A percentile compares a stretch with the other conserved stretches of the same genome.
These are phyloP conservation scores for Crithidia brevicula DNA, from an alignment of 208 protist species.

Conservation along the genomic window DNA sequence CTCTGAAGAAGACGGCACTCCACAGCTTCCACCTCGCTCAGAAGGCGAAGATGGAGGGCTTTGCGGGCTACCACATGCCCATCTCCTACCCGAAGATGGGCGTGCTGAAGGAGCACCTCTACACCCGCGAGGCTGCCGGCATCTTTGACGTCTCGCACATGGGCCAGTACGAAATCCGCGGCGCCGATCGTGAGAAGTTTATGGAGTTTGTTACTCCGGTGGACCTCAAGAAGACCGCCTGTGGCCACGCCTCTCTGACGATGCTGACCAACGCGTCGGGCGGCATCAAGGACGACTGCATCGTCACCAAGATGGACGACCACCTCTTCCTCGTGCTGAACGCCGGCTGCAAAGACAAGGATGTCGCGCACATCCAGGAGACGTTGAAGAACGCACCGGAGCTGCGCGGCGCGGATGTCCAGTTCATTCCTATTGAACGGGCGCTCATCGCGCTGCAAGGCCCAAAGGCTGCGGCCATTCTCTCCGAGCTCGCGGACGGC, in stretches of 20 bases:
- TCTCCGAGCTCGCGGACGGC: constrained; percentile 49
- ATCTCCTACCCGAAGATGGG: constrained; percentile 90
- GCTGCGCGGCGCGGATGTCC: constrained; percentile 81
- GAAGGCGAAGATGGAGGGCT: constrained; percentile 95
- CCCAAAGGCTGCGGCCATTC: constrained; percentile 68
- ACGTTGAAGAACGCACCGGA: constrained; percentile 29
- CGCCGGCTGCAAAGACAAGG: constrained; percentile 96
- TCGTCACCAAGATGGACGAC: constrained; percentile 92
- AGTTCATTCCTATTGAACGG: constrained; percentile 75
- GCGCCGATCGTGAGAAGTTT: constrained; percentile 92
- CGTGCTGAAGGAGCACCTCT: constrained; percentile 90
- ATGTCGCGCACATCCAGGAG: constrained; percentile 85
- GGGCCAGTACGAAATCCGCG: constrained; percentile 93
- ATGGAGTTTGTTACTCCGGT: constrained; percentile 92
- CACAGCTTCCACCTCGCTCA: constrained; percentile 81
- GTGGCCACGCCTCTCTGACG: constrained; percentile 68
- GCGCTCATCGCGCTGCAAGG: constrained; percentile 95
- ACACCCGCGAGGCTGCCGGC: constrained; percentile 81
- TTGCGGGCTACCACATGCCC: constrained; percentile 97
- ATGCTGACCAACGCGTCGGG: constrained; percentile 95
- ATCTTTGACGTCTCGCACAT: constrained; percentile 99
- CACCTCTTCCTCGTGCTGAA: constrained; percentile 96
- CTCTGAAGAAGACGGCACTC: constrained; percentile 76
- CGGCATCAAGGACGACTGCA: constrained; percentile 96
- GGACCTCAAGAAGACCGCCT: constrained; percentile 66